phyloP scores from a whole-genome alignment of 495 filamentous ascomycete genomes.

The Trichoderma virens region DNA sequence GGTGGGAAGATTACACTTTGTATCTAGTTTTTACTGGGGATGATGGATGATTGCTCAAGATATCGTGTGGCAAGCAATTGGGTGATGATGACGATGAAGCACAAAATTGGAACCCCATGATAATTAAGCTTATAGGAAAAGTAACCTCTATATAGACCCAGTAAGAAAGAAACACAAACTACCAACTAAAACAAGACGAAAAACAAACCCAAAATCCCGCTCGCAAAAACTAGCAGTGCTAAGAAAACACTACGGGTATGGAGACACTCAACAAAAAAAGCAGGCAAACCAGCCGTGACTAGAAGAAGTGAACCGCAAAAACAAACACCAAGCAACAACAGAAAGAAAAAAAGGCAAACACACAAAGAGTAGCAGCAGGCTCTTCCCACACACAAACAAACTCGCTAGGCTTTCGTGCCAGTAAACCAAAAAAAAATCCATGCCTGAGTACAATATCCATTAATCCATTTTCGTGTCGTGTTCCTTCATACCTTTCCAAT shows the following conservation, averaged over 20 bases:
- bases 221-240: background rate
- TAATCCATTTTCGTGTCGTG: no score
- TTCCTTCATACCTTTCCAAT: background rate
- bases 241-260: slow-evolving; percentile 1
- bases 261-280: background rate
- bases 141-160: no score
- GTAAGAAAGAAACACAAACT: no score
- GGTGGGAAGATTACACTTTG: background rate
- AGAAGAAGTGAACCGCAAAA: background rate
- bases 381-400: no score
- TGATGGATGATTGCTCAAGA: no score
- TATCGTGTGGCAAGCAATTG: no score
- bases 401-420: background rate
- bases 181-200: background rate
- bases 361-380: no score
- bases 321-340: background rate
- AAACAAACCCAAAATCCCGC: background rate
- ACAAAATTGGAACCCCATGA: no score
- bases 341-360: background rate
- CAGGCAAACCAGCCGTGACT: background rate
- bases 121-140: no score
- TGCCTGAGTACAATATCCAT: no score
- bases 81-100: no score
- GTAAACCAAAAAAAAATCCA: background rate
- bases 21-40: no score